Evolutionary conservation across 2,329 filamentous ascomycete genomes (phyloP), one percentile per base, ranked within the genome.

Genomic region (Pseudocercospora macadamiae): DNA sequence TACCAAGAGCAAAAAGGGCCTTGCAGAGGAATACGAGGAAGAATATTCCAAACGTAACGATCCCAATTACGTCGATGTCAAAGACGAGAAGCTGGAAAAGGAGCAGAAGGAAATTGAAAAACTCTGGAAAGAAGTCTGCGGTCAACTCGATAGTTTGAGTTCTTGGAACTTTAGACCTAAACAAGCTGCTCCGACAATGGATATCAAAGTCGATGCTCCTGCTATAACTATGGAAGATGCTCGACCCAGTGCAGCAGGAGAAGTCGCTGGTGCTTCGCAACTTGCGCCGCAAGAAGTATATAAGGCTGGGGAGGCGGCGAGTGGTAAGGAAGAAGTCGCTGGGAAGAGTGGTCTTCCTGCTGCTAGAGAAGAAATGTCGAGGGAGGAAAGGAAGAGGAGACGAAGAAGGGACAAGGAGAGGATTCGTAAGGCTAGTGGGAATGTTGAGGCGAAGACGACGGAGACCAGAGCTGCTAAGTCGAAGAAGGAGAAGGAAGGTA

Each of bases 91-190:
- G 76, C 78, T 91, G 21, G 86, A 85, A 65, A 89, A 88, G 62
- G 70, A 74, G 52, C 91, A 97, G 75, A 83, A 85, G 59, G 92
- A 96, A 72, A 89, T 97, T 54, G 86, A 89, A 68, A 82, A 81
- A 26, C 79, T 97, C 69, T 99, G 95, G 92, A 89, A 86, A 66
- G 88, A 90, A 32, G 82, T 97, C 54, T 87, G 84, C 70, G 84
- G 84, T 45, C 90, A 91, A 63, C 86, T 99, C 55, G 95, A 99
- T 75, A 86, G 90, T 23, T 86, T 99, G 63, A 93, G 88, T 75
- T 96, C 90, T 73, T 96, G 91, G 88, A 90, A 97, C 77, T 97
- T 96, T 83, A 93, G 91, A 75, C 95, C 95, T 54, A 96, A 93
- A 78, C 88, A 90, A 9, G 83, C 88, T 1, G 89, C 89, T 52